These are phyloP conservation scores for Parietichytrium sp. DNA, from an alignment of 108 stramenopile genomes.

Conservation along the genomic window DNA sequence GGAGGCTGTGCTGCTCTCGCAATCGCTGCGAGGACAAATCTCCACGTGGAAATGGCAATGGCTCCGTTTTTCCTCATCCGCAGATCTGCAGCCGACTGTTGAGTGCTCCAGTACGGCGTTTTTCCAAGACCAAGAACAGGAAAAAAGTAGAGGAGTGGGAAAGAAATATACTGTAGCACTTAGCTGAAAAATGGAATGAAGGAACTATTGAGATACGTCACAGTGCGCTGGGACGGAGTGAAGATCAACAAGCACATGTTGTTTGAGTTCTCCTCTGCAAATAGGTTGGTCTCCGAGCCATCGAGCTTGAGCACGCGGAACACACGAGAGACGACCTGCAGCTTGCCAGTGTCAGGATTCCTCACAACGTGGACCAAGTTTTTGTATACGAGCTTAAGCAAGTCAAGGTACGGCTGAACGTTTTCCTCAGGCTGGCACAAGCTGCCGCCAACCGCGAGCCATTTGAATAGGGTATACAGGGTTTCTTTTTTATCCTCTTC, in stretches of 20 bases:
- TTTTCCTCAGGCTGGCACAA: constrained; percentile 40
- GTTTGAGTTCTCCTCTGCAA: neutral
- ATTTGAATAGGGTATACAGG: constrained; percentile 26
- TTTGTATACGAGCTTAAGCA: neutral
- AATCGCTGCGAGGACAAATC: too few species aligned
- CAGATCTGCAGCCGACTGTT: too few species aligned
- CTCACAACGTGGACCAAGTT: constrained; percentile 29
- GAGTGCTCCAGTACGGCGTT: too few species aligned
- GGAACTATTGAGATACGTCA: neutral
- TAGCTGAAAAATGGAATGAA: constrained; percentile 20
- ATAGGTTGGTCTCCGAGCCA: neutral
- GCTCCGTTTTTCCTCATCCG: too few species aligned
- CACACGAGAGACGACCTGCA: neutral
- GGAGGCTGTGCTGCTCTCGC: too few species aligned
- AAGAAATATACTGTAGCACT: too few species aligned
- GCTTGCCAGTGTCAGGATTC: neutral
- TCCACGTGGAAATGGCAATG: too few species aligned
- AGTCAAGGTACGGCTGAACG: neutral
- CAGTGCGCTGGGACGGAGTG: neutral
- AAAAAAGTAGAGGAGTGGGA: too few species aligned
- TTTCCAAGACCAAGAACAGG: too few species aligned
- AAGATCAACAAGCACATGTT: neutral
- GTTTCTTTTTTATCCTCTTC: constrained; percentile 6
- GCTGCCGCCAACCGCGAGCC: constrained; percentile 36
- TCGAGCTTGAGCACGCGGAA: neutral